Conservation (phyloP, 1,284 basidiomycete species). For the Sporisorium graminicola region DNA sequence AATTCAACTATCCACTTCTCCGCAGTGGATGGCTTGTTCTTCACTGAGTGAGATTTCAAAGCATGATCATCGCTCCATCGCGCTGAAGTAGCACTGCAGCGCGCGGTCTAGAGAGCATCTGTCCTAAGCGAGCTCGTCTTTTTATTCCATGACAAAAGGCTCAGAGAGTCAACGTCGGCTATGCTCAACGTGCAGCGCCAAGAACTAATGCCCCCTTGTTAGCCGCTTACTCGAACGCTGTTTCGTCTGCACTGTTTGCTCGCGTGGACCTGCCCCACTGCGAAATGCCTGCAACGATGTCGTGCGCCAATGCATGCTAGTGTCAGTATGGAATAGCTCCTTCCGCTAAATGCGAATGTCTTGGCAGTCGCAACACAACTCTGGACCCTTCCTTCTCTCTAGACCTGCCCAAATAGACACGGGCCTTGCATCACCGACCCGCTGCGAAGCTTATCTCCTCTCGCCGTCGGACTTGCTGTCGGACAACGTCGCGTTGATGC, state of each 20-base stretch:
- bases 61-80: no score
- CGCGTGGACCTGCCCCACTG: constrained; percentile 1
- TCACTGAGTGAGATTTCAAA: no score
- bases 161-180: constrained; percentile 7
- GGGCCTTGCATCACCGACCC: no score
- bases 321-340: constrained; percentile 18
- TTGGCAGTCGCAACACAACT: constrained; percentile 8
- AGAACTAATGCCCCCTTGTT: constrained; percentile 3
- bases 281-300: constrained; percentile 12
- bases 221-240: constrained; percentile 4
- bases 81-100: no score
- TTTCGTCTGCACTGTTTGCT: background rate
- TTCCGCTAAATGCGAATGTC: constrained; percentile 26
- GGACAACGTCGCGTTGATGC: background rate
- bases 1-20: no score
- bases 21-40: no score
- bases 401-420: background rate
- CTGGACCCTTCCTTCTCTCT: constrained; percentile 19
- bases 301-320: constrained; percentile 17
- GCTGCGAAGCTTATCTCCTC: constrained; percentile 1
- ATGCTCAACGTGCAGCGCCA: constrained; percentile 41
- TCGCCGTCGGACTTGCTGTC: background rate
- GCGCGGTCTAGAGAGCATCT: background rate
- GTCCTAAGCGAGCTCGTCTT: constrained; percentile 7
- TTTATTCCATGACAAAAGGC: background rate